Percentiles rank a stretch among this genome's conserved stretches.
phyloP scores from a whole-genome alignment of 2,329 filamentous ascomycete species.

The Sporothrix euskadiensis region DNA sequence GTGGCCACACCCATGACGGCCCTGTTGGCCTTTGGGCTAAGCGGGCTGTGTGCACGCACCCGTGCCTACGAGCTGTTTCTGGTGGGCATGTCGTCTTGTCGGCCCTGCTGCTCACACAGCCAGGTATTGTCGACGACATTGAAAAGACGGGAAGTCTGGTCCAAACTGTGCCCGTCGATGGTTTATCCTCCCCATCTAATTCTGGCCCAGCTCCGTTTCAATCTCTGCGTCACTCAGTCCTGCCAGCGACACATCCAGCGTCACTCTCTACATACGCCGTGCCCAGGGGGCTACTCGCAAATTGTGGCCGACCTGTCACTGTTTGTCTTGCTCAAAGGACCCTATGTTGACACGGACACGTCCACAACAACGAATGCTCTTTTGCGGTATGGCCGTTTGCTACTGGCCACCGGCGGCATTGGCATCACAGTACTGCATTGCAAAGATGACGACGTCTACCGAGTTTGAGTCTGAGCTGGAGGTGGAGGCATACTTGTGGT shows the following conservation, averaged over 20 bases:
- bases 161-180: neutral
- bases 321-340: neutral
- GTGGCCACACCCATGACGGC: neutral
- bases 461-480: slow-evolving; percentile 11
- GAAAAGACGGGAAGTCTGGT: neutral
- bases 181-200: neutral
- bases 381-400: slow-evolving; percentile 37
- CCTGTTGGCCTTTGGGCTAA: neutral
- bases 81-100: slow-evolving; percentile 24
- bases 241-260: neutral
- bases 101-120: neutral
- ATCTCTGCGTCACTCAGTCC: neutral
- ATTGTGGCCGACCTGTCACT: neutral
- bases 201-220: neutral
- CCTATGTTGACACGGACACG: neutral
- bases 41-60: neutral
- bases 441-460: neutral
- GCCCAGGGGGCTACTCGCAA: neutral
- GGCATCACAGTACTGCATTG: slow-evolving; percentile 47
- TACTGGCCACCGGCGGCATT: slow-evolving; percentile 51
- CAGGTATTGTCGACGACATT: neutral
- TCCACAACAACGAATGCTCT: neutral
- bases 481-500: slow-evolving; percentile 10
- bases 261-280: slow-evolving; percentile 5
- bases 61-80: slow-evolving; percentile 13